Conservation (phyloP, 192 early-diverging fungal genomes). For the Podila verticillata region DNA sequence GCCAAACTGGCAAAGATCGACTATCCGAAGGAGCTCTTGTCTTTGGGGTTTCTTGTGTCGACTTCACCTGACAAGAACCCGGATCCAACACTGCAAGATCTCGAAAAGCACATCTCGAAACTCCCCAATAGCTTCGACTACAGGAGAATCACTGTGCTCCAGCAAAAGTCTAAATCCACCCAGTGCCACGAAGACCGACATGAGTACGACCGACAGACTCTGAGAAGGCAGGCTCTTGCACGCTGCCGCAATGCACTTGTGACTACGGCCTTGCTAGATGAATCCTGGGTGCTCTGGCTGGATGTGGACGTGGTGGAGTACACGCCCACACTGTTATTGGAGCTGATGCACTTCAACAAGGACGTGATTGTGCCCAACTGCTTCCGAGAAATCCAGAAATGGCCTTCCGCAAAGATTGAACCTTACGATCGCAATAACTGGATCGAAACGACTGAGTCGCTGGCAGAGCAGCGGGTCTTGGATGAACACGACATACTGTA, state of each 20-base stretch:
- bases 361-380: slow-evolving; percentile 77
- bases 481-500: slow-evolving; percentile 52
- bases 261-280: slow-evolving; percentile 63
- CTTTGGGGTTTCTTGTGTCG: slow-evolving; percentile 74
- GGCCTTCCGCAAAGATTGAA: slow-evolving; percentile 57
- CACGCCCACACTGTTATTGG: slow-evolving; percentile 63
- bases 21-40: slow-evolving; percentile 71
- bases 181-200: slow-evolving; percentile 66
- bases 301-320: slow-evolving; percentile 78
- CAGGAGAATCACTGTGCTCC: slow-evolving; percentile 61
- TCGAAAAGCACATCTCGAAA: slow-evolving; percentile 30
- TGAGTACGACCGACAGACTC: slow-evolving; percentile 63
- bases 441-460: slow-evolving; percentile 69
- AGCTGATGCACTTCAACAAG: slow-evolving; percentile 70
- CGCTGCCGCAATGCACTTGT: slow-evolving; percentile 70
- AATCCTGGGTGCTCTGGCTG: slow-evolving; percentile 80
- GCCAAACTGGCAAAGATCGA: slow-evolving; percentile 60
- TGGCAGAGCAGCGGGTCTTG: slow-evolving; percentile 50
- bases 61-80: slow-evolving; percentile 48
- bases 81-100: slow-evolving; percentile 65
- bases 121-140: slow-evolving; percentile 35
- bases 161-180: slow-evolving; percentile 66
- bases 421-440: slow-evolving; percentile 79
- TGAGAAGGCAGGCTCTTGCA: slow-evolving; percentile 69
- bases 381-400: slow-evolving; percentile 53